Evolutionary conservation across 495 filamentous ascomycete species (phyloP).

Genomic region (Neurospora sp.): DNA sequence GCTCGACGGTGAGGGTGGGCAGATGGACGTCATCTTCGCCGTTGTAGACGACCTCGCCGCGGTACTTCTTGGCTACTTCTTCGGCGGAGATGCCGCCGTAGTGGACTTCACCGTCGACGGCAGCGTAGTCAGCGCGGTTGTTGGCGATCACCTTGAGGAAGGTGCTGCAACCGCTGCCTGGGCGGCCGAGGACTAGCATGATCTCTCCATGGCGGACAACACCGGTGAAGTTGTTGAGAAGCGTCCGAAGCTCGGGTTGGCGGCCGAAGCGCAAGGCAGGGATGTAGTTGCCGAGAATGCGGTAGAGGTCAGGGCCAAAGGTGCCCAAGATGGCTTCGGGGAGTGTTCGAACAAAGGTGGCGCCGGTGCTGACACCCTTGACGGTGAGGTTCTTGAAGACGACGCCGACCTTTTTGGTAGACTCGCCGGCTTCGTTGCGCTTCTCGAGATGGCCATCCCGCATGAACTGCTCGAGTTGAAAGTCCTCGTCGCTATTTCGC

Average conservation of each 20-base stretch:
- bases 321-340: conserved; percentile 73
- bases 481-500: conserved; percentile 39
- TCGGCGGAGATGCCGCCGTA: conserved; percentile 69
- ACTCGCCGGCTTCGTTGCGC: conserved; percentile 51
- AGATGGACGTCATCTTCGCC: conserved; percentile 76
- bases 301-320: conserved; percentile 76
- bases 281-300: conserved; percentile 52
- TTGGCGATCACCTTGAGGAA: conserved; percentile 73
- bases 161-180: conserved; percentile 71
- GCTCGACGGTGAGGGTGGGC: conserved; percentile 64
- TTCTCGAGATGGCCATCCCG: conserved; percentile 75
- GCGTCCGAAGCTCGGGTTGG: conserved; percentile 36
- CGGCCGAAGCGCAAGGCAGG: conserved; percentile 47
- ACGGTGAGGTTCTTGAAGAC: conserved; percentile 73
- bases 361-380: conserved; percentile 56
- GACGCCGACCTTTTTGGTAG: conserved; percentile 76
- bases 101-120: conserved; percentile 59
- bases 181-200: conserved; percentile 75
- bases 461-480: conserved; percentile 66
- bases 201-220: conserved; percentile 66
- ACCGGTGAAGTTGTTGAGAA: conserved; percentile 73
- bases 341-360: conserved; percentile 62
- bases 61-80: conserved; percentile 58
- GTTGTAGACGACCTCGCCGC: conserved; percentile 77
- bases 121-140: conserved; percentile 53